phyloP scores from a whole-genome alignment of 2,329 filamentous ascomycete genomes.

The Colletotrichum magnum region DNA sequence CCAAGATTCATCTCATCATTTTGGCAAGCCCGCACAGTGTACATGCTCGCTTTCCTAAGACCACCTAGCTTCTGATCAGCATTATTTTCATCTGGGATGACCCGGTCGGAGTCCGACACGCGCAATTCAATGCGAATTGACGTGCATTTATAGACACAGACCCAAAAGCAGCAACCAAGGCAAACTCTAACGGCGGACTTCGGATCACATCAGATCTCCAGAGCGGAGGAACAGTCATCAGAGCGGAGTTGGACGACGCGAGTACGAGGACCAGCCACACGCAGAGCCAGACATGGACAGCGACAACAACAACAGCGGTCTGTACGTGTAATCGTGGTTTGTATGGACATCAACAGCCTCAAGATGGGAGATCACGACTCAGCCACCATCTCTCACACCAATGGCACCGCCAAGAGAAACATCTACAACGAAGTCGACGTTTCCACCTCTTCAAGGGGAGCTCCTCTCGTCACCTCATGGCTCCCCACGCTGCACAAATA shows the following conservation, averaged over 20 bases:
- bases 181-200: not conserved
- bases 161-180: not conserved
- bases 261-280: not conserved
- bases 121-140: slow-evolving; percentile 2
- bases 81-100: not conserved
- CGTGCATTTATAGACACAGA: not conserved
- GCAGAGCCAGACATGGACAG: not conserved
- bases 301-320: not conserved
- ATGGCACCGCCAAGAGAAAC: not conserved
- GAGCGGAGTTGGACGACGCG: not conserved
- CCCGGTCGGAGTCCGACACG: not conserved
- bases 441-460: not conserved
- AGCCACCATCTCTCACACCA: not conserved
- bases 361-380: slow-evolving; percentile 5
- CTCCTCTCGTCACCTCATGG: slow-evolving; percentile 18
- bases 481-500: slow-evolving; percentile 4
- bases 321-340: too few species aligned
- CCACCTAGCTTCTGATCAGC: not conserved
- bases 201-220: not conserved
- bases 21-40: not conserved
- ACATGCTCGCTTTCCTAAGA: slow-evolving; percentile 8
- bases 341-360: not conserved
- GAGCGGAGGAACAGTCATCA: not conserved
- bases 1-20: not conserved
- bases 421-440: slow-evolving; percentile 18